Conservation (phyloP, 768 basidiomycete species). For the Neoboletus brunneissimus region DNA sequence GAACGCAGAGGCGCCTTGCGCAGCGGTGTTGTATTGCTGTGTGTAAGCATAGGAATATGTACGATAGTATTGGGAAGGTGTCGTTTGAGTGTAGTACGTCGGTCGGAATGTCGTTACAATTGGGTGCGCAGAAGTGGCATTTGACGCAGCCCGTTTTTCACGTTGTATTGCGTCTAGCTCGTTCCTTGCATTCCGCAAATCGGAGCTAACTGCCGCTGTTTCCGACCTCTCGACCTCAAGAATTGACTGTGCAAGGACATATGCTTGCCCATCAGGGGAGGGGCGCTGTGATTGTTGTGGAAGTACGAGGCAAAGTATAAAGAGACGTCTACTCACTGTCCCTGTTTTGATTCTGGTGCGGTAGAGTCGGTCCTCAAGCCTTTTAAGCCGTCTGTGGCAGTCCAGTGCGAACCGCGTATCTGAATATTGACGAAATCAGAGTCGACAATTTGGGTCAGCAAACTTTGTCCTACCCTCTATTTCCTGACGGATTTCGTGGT, state of each 20-base stretch:
- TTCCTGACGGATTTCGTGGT: constrained; percentile 45
- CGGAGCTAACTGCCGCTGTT: constrained; percentile 51
- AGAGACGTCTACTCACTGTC: constrained; percentile 42
- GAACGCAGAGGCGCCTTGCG: constrained; percentile 23
- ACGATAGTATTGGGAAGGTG: constrained; percentile 59
- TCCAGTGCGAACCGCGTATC: constrained; percentile 71
- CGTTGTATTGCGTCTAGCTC: constrained; percentile 68
- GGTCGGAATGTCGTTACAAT: constrained; percentile 40
- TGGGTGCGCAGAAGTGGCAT: constrained; percentile 29
- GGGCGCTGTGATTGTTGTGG: constrained; percentile 43
- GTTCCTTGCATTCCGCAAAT: constrained; percentile 58
- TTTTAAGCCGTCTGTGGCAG: constrained; percentile 56
- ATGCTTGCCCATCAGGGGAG: constrained; percentile 61
- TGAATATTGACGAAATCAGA: constrained; percentile 28
- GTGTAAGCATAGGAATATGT: constrained; percentile 64
- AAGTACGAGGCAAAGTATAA: background rate
- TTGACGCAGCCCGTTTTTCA: constrained; percentile 54
- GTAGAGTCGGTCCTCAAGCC: constrained; percentile 57
- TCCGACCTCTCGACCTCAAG: constrained; percentile 67
- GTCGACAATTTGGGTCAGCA: background rate
- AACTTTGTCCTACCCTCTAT: constrained; percentile 44
- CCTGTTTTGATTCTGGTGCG: constrained; percentile 51
- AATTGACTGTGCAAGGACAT: constrained; percentile 59
- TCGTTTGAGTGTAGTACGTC: constrained; percentile 32
- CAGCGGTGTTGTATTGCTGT: constrained; percentile 45